Evolutionary conservation across 495 filamentous ascomycete genomes (phyloP).

Genomic region (Hypoxylon subgilvum): DNA sequence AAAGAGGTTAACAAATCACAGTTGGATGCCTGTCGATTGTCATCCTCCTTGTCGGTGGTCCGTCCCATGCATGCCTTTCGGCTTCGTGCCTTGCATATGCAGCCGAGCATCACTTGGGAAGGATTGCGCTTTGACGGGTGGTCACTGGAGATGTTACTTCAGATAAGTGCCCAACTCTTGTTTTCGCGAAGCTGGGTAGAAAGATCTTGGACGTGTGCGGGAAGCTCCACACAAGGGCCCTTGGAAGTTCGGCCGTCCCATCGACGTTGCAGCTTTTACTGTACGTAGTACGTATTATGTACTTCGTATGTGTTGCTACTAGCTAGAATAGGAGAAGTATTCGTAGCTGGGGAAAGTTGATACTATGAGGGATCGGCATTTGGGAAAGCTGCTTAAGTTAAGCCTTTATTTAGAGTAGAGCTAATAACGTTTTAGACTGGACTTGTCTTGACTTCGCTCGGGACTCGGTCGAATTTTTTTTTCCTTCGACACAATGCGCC

Average conservation of each 20-base stretch:
- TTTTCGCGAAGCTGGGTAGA: constrained; percentile 20
- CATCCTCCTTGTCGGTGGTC: constrained; percentile 17
- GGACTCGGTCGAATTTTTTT: constrained; percentile 24
- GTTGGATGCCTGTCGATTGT: constrained; percentile 3
- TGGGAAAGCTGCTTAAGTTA: not conserved
- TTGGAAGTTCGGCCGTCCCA: too few species aligned
- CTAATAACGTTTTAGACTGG: constrained; percentile 16
- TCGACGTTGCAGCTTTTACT: too few species aligned
- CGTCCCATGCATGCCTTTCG: constrained; percentile 31
- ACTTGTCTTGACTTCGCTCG: too few species aligned
- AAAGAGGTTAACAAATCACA: constrained; percentile 32
- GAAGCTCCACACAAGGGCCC: constrained; percentile 5
- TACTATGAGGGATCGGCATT: constrained; percentile 20
- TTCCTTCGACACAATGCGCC: constrained; percentile 25
- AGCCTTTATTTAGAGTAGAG: too few species aligned
- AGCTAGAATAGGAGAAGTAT: constrained; percentile 7
- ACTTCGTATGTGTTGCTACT: not conserved
- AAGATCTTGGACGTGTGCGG: constrained; percentile 17
- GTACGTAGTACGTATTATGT: too few species aligned
- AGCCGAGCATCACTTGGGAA: constrained; percentile 19
- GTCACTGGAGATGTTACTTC: constrained; percentile 6
- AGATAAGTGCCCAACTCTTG: constrained; percentile 15
- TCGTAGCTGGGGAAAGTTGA: constrained; percentile 11
- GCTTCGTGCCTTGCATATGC: constrained; percentile 38
- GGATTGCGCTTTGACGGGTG: constrained; percentile 23